Base-by-base conservation (phyloP, 768 basidiomycete genomes). In the Trametes cubensis region DNA sequence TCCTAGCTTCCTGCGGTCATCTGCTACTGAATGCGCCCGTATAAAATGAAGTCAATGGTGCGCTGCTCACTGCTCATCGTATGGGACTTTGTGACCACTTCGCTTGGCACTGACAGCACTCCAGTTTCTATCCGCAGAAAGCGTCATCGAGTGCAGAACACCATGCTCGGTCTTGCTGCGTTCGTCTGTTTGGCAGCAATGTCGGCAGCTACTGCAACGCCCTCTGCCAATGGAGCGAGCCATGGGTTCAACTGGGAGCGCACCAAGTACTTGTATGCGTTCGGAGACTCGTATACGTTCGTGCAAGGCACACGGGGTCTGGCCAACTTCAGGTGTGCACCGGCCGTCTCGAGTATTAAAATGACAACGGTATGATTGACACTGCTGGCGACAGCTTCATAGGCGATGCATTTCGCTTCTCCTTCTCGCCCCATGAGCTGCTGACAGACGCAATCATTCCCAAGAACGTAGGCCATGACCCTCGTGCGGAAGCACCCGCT, bases 281-380 rank as follows among this genome's bases (percentile, higher is more conserved):
- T 85, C 63, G 83, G 83, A 4, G 83, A 84, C 65, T 83, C 82
- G 2, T 85, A 84, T 63, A 79, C 83, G 0, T 84, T 83, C 60
- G 81, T 85, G 0, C 79, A 81, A 67, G 83, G 83, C 0, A 80
- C 79, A 2, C 65, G 67, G 3, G 83, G 82, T 0, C 68, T 68
- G 58, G 75, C 81, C n/a, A 83, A 83, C 59, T 84, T 79, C 65
- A 83, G 83, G 83, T 79, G 47, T 38, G 68, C 50, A 1, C 18
- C 21, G 7, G 4, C 2, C 2, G 34, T 18, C 47, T 38, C 20
- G 13, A 23, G 6, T 23, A 11, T 34, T 7, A 28, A 28, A 40
- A 20, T n/a, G 8, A 11, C 39, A n/a, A n/a, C n/a, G n/a, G n/a
- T n/a, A n/a, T n/a, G n/a, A n/a, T n/a, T n/a, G n/a, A n/a, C n/a